Conservation (phyloP, 805 yeast genomes). For the Kluyveromyces aestuarii region DNA sequence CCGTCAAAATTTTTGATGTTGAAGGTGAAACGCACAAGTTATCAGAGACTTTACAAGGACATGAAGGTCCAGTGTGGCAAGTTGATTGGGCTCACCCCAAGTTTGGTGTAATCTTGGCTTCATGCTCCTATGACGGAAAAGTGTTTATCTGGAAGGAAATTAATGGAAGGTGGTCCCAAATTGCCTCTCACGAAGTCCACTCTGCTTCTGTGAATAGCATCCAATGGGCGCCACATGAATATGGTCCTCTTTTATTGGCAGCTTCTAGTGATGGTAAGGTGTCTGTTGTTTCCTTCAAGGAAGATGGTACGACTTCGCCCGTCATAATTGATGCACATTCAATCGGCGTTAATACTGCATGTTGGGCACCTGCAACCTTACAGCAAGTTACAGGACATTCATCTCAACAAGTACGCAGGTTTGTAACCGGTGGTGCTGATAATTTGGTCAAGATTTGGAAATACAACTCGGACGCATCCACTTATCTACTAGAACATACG, state of each 20-base stretch:
- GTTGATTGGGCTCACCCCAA: constrained; percentile 99
- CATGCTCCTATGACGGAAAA: constrained; percentile 92
- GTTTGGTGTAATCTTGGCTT: constrained; percentile 89
- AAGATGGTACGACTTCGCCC: constrained; percentile 72
- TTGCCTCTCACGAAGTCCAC: constrained; percentile 81
- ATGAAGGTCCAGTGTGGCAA: constrained; percentile 99
- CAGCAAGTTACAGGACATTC: constrained; percentile 22
- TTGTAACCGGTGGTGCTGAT: constrained; percentile 94
- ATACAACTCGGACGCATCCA: constrained; percentile 44
- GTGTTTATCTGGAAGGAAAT: constrained; percentile 95
- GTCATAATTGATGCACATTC: constrained; percentile 64
- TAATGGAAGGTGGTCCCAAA: constrained; percentile 76
- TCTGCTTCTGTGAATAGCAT: constrained; percentile 93
- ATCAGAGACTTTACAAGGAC: constrained; percentile 80
- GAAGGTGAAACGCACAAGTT: constrained; percentile 77
- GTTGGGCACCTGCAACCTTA: constrained; percentile 71
- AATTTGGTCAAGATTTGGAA: constrained; percentile 89
- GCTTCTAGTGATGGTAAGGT: constrained; percentile 91
- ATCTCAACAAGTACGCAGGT: constrained; percentile 48
- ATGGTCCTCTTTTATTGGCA: constrained; percentile 84
- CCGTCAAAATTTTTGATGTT: constrained; percentile 88
- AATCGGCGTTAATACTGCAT: constrained; percentile 88
- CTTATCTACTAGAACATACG: constrained; percentile 63
- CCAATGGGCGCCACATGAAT: constrained; percentile 95
- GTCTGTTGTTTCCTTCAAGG: constrained; percentile 83